A percentile compares a stretch with the other conserved stretches of the same genome.
Conservation (phyloP, 176 grass and related monocot genomes). For the Triticum urartu region DNA sequence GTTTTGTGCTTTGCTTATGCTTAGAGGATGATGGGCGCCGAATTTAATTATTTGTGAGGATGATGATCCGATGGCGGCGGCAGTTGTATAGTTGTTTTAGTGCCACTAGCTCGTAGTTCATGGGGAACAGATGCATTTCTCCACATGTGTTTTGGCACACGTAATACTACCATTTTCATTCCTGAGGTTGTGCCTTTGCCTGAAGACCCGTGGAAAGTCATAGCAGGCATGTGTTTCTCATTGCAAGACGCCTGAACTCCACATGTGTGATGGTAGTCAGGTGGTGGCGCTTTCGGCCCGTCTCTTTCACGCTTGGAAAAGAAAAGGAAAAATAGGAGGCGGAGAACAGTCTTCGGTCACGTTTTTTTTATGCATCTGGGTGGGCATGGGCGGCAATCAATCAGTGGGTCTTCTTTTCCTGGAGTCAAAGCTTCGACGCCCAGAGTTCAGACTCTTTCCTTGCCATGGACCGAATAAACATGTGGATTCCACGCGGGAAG, state of each 20-base stretch:
- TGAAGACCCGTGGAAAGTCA: background rate
- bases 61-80: background rate
- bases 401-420: background rate
- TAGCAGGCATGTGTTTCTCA: slow-evolving; percentile 3
- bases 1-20: background rate
- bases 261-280: background rate
- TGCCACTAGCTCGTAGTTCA: background rate
- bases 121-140: background rate
- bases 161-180: too few species aligned
- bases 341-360: background rate
- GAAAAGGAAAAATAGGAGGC: background rate
- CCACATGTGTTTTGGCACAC: background rate
- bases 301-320: slow-evolving; percentile 4
- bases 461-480: too few species aligned
- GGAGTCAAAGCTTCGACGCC: slow-evolving; percentile 12
- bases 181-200: background rate
- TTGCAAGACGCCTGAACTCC: background rate
- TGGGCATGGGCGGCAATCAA: background rate
- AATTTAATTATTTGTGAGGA: background rate
- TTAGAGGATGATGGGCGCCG: background rate
- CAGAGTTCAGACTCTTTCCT: slow-evolving; percentile 2
- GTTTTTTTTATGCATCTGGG: background rate
- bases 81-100: background rate
- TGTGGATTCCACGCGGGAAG: slow-evolving; percentile 24
- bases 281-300: background rate